These are phyloP conservation scores for Nakazawaea peltata DNA, from an alignment of 805 yeast genomes.

Conservation along the genomic window DNA sequence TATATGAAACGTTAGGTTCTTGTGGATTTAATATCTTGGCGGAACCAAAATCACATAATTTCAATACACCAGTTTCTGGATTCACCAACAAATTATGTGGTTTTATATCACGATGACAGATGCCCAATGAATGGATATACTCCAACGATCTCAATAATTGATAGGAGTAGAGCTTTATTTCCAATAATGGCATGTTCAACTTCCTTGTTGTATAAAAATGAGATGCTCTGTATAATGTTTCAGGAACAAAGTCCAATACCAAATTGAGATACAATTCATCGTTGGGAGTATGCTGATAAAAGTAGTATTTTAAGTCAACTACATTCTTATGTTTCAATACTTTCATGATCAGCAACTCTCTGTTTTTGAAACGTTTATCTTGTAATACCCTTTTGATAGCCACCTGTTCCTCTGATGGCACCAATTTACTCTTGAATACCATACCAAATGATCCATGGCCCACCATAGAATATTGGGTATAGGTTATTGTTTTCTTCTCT, in stretches of 20 bases:
- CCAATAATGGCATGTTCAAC: conserved; percentile 79
- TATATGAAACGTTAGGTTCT: conserved; percentile 94
- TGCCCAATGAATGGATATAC: conserved; percentile 67
- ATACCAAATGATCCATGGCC: conserved; percentile 99
- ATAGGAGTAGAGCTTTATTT: conserved; percentile 78
- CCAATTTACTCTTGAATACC: conserved; percentile 80
- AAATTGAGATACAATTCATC: conserved; percentile 82
- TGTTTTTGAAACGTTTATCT: conserved; percentile 86
- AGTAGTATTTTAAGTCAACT: conserved; percentile 81
- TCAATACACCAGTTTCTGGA: conserved; percentile 76
- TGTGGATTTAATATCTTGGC: conserved; percentile 85
- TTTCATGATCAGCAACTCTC: conserved; percentile 96
- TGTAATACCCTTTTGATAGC: conserved; percentile 97
- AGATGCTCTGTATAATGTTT: conserved; percentile 84
- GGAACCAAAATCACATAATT: conserved; percentile 93
- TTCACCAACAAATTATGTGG: conserved; percentile 86
- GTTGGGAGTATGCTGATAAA: conserved; percentile 68
- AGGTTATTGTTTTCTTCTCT: conserved; percentile 51
- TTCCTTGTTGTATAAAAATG: conserved; percentile 66
- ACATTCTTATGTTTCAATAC: conserved; percentile 78
- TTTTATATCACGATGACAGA: conserved; percentile 89
- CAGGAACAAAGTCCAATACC: conserved; percentile 91
- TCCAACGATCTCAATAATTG: conserved; percentile 71
- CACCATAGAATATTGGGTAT: conserved; percentile 73
- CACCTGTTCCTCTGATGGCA: conserved; percentile 69